A percentile compares a stretch with the other conserved stretches of the same genome.
These are phyloP conservation scores for Hypholoma sublateritium DNA, from an alignment of 768 basidiomycete genomes.

Conservation along the genomic window DNA sequence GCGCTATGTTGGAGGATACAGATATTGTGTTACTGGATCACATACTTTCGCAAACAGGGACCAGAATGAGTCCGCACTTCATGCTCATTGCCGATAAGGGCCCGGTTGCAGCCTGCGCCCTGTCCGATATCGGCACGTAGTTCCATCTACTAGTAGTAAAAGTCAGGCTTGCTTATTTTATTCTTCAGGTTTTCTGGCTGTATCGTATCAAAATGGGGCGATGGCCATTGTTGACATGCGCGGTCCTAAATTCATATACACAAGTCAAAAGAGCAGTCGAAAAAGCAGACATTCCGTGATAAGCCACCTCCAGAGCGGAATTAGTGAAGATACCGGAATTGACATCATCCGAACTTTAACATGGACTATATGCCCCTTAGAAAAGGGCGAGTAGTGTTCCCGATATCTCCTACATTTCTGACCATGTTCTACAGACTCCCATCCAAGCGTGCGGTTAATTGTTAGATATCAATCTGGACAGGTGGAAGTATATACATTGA, in stretches of 20 bases:
- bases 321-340: conserved; percentile 37
- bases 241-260: conserved; percentile 65
- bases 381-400: conserved; percentile 40
- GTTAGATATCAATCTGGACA: conserved; percentile 58
- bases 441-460: conserved; percentile 57
- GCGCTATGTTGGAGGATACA: conserved; percentile 32
- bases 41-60: conserved; percentile 34
- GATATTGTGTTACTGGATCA: conserved; percentile 58
- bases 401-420: not conserved
- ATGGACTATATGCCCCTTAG: conserved; percentile 65
- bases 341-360: conserved; percentile 54
- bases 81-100: conserved; percentile 52
- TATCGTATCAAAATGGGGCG: conserved; percentile 60
- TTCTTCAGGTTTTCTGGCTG: conserved; percentile 70
- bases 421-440: conserved; percentile 35
- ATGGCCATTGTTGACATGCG: conserved; percentile 73
- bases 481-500: conserved; percentile 57
- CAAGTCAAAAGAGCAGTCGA: conserved; percentile 34
- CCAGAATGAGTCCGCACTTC: conserved; percentile 60
- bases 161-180: not conserved
- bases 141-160: not conserved
- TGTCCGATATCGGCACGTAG: conserved; percentile 71
- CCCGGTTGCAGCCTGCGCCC: conserved; percentile 51
- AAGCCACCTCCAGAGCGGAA: conserved; percentile 6
- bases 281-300: conserved; percentile 37